Conservation (phyloP, 169 alveolate genomes). For the Cyclospora cayetanensis region DNA sequence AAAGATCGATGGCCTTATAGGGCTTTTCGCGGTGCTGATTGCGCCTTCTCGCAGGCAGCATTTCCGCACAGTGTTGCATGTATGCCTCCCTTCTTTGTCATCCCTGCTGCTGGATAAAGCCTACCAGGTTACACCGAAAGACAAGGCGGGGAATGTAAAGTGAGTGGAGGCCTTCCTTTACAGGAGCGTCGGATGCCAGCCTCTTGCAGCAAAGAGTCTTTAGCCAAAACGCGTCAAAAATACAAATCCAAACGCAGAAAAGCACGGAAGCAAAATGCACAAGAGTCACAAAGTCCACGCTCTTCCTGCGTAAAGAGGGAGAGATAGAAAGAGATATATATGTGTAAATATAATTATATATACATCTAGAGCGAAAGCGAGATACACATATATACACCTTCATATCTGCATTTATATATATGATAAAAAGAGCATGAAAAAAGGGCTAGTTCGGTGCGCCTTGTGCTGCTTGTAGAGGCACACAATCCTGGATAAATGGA, state of each 20-base stretch:
- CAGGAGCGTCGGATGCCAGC: too few relatives aligned
- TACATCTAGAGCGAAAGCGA: neutral
- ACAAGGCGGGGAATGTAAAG: constrained; percentile 36
- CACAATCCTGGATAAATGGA: neutral
- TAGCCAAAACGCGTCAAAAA: too few relatives aligned
- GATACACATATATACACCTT: neutral
- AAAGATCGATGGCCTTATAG: neutral
- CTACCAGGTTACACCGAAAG: constrained; percentile 44
- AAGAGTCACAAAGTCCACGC: neutral
- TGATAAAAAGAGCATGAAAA: neutral
- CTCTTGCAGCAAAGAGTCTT: too few relatives aligned
- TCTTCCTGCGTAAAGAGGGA: neutral
- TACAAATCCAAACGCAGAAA: neutral
- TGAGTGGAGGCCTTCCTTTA: too few relatives aligned
- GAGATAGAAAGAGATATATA: neutral
- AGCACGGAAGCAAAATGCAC: neutral
- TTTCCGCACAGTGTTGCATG: constrained; percentile 54
- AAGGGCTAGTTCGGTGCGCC: neutral
- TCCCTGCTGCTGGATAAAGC: constrained; percentile 41
- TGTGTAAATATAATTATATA: neutral
- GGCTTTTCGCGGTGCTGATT: neutral
- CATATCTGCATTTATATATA: neutral
- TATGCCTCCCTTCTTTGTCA: constrained; percentile 25
- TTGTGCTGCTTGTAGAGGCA: neutral
- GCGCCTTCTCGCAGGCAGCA: constrained; percentile 5